Percentiles rank a stretch among this genome's conserved stretches.
These are phyloP conservation scores for Tylopilus sp. DNA, from an alignment of 1,284 basidiomycete species.

Conservation along the genomic window DNA sequence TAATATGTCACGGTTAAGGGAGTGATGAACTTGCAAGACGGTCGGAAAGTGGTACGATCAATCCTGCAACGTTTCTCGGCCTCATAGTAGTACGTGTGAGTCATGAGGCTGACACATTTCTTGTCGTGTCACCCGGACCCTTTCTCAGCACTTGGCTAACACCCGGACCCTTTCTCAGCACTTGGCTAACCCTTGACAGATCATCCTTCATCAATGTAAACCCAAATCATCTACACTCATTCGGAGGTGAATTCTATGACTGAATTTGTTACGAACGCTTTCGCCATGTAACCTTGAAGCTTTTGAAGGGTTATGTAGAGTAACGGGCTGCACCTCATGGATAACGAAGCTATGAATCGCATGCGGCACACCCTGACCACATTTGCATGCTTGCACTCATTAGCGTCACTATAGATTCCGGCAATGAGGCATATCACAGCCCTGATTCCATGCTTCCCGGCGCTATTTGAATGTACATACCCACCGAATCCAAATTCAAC, in stretches of 20 bases:
- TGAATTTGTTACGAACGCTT: not conserved
- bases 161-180: too few species aligned
- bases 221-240: not conserved
- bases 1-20: too few species aligned
- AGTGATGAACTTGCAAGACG: too few species aligned
- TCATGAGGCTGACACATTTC: not conserved
- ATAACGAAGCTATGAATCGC: slow-evolving; percentile 1
- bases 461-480: slow-evolving; percentile 5
- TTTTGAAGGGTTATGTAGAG: not conserved
- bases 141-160: too few species aligned
- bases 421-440: not conserved
- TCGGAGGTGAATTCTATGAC: too few species aligned
- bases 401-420: not conserved
- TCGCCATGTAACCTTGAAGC: not conserved
- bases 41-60: too few species aligned
- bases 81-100: not conserved
- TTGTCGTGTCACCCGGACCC: too few species aligned
- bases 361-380: slow-evolving; percentile 6
- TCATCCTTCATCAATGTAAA: not conserved
- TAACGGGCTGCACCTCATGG: too few species aligned
- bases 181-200: too few species aligned
- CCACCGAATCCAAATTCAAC: not conserved
- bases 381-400: not conserved
- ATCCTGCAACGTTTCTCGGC: not conserved
- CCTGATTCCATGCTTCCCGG: not conserved